A percentile compares a stretch with the other conserved stretches of the same genome.
Evolutionary conservation across 768 basidiomycete species (phyloP).

Genomic region (Hericium rajendrae): DNA sequence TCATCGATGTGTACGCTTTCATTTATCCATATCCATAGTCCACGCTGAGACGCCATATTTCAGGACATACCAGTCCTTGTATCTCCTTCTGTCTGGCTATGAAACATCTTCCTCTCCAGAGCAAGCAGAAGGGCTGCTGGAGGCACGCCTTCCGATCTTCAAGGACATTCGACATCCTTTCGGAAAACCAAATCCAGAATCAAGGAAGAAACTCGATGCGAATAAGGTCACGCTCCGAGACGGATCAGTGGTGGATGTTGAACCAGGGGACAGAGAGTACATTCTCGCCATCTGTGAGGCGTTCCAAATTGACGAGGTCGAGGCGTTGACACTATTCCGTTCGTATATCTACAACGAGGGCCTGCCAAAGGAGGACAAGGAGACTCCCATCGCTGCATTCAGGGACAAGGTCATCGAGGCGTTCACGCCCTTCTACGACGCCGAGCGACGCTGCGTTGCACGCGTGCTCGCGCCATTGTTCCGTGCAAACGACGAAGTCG

Average conservation of each 20-base stretch:
- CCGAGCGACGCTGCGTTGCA: slow-evolving; percentile 64
- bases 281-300: slow-evolving; percentile 61
- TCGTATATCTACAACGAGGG: slow-evolving; percentile 76
- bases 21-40: background rate
- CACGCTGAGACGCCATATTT: background rate
- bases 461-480: slow-evolving; percentile 69
- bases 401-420: slow-evolving; percentile 54
- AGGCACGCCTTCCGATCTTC: slow-evolving; percentile 47
- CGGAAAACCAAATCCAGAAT: slow-evolving; percentile 57
- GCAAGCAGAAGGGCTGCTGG: slow-evolving; percentile 49
- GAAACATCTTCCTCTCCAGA: slow-evolving; percentile 49
- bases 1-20: background rate
- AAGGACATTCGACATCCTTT: slow-evolving; percentile 53
- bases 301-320: slow-evolving; percentile 72
- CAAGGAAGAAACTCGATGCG: slow-evolving; percentile 54
- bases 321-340: slow-evolving; percentile 64
- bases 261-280: slow-evolving; percentile 61
- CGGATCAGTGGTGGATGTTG: slow-evolving; percentile 50
- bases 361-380: slow-evolving; percentile 14
- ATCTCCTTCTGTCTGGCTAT: slow-evolving; percentile 47
- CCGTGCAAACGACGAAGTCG: slow-evolving; percentile 52
- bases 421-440: slow-evolving; percentile 74
- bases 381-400: slow-evolving; percentile 35
- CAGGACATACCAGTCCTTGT: slow-evolving; percentile 60
- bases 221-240: slow-evolving; percentile 63